These are phyloP conservation scores for Tripterygium wilfordii DNA, from an alignment of 177 flowering plant species.

Conservation along the genomic window DNA sequence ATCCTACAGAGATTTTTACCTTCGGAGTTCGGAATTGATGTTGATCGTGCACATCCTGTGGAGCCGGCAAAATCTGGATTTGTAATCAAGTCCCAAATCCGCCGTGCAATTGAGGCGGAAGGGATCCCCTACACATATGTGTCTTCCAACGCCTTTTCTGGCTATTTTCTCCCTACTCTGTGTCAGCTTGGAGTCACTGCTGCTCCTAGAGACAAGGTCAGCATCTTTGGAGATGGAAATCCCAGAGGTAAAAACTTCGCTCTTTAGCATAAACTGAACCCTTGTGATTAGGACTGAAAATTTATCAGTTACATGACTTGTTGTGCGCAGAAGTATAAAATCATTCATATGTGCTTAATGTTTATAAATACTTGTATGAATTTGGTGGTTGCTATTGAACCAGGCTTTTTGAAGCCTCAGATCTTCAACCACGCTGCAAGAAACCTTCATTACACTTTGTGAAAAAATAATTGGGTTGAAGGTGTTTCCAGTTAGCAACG, in stretches of 20 bases:
- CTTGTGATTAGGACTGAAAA: too few relatives aligned
- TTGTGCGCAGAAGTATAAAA: too few relatives aligned
- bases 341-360: too few relatives aligned
- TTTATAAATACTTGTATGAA: too few relatives aligned
- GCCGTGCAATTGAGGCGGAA: slow-evolving; percentile 44
- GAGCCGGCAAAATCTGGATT: slow-evolving; percentile 48
- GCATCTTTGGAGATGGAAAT: slow-evolving; percentile 45
- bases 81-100: slow-evolving; percentile 32
- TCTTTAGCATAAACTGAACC: too few relatives aligned
- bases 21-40: slow-evolving; percentile 56
- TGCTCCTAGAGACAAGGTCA: slow-evolving; percentile 51
- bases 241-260: slow-evolving; percentile 26
- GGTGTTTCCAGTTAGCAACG: too few relatives aligned
- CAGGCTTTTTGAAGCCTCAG: too few relatives aligned
- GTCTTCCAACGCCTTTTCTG: slow-evolving; percentile 31
- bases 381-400: too few relatives aligned
- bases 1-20: slow-evolving; percentile 34
- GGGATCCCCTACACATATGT: slow-evolving; percentile 56
- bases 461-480: too few relatives aligned
- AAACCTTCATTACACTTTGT: too few relatives aligned
- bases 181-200: slow-evolving; percentile 33
- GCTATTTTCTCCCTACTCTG: slow-evolving; percentile 33
- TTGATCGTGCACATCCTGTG: slow-evolving; percentile 42
- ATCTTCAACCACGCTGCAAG: too few relatives aligned
- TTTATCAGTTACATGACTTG: too few relatives aligned